phyloP scores from a whole-genome alignment of 306 rosid species.

The Trichosanthes cucumerina region DNA sequence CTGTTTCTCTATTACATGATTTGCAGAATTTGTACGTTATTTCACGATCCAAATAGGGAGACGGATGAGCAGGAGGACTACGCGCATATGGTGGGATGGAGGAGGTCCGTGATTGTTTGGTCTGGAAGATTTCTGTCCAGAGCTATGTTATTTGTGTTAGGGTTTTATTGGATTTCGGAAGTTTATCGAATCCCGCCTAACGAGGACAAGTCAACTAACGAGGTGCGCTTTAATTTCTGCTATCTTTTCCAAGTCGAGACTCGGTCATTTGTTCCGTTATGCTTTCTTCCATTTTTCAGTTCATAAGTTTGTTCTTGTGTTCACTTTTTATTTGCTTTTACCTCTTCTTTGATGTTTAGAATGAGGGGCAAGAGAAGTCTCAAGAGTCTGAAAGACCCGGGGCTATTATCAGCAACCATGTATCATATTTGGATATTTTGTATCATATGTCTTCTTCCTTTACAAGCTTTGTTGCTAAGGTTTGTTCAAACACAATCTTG shows the following conservation, averaged over 20 bases:
- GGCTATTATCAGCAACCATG: conserved; percentile 77
- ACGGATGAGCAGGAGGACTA: conserved; percentile 73
- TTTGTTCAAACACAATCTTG: conserved; percentile 19
- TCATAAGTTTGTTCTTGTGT: neutral
- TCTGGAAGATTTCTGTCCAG: conserved; percentile 70
- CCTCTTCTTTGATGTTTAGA: conserved; percentile 19
- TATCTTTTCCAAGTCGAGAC: neutral
- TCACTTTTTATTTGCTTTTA: neutral
- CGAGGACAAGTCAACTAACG: conserved; percentile 17
- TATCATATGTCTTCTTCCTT: conserved; percentile 83
- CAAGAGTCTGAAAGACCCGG: conserved; percentile 63
- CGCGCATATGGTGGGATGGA: conserved; percentile 78
- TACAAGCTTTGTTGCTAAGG: conserved; percentile 99
- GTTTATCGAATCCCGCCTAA: conserved; percentile 13
- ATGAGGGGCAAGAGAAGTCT: conserved; percentile 26
- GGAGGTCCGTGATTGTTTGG: conserved; percentile 45
- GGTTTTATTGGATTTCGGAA: conserved; percentile 81
- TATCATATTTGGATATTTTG: conserved; percentile 87
- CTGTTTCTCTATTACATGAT: conserved; percentile 54
- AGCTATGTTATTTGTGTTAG: conserved; percentile 59
- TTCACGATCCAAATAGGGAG: conserved; percentile 47
- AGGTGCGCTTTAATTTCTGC: conserved; percentile 26
- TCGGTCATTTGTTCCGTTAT: neutral
- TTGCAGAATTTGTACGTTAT: conserved; percentile 67
- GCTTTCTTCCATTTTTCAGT: neutral